A percentile compares a stretch with the other conserved stretches of the same genome.
Conservation (phyloP, 108 stramenopile genomes). For the Seminavis robusta region DNA sequence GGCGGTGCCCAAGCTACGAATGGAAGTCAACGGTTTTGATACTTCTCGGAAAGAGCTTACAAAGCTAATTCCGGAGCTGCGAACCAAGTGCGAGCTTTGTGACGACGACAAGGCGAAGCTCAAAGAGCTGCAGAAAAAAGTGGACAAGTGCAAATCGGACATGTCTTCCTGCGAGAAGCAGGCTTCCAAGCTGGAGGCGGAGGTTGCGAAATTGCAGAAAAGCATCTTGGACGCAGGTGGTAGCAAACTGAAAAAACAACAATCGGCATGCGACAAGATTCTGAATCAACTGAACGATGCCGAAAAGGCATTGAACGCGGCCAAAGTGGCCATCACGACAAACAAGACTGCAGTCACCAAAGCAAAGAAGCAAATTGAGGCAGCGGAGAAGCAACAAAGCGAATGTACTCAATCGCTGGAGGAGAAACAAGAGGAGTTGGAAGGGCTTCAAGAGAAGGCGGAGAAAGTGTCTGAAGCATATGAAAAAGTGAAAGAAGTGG, state of each 20-base stretch:
- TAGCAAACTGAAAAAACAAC: slow-evolving; percentile 79
- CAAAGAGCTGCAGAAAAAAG: slow-evolving; percentile 46
- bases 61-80: slow-evolving; percentile 72
- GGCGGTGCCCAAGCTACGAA: slow-evolving; percentile 70
- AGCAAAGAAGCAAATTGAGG: slow-evolving; percentile 46
- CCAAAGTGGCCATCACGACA: slow-evolving; percentile 65
- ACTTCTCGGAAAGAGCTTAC: slow-evolving; percentile 80
- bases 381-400: slow-evolving; percentile 53
- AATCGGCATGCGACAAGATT: slow-evolving; percentile 68
- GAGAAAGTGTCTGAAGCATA: slow-evolving; percentile 63
- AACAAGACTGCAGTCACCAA: slow-evolving; percentile 62
- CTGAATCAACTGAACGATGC: slow-evolving; percentile 54
- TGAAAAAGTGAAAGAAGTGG: slow-evolving; percentile 69
- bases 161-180: slow-evolving; percentile 66
- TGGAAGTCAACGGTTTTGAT: slow-evolving; percentile 83
- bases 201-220: slow-evolving; percentile 83
- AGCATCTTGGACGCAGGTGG: slow-evolving; percentile 91
- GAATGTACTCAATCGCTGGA: slow-evolving; percentile 37
- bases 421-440: slow-evolving; percentile 61
- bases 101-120: slow-evolving; percentile 62
- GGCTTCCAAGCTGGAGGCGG: slow-evolving; percentile 63
- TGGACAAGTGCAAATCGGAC: slow-evolving; percentile 67
- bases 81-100: slow-evolving; percentile 61
- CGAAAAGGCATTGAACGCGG: slow-evolving; percentile 61
- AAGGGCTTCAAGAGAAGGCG: slow-evolving; percentile 59